Evolutionary conservation across 2,329 filamentous ascomycete species (phyloP), one percentile per base, ranked within the genome.

Genomic region (Paraconiothyrium brasiliense): DNA sequence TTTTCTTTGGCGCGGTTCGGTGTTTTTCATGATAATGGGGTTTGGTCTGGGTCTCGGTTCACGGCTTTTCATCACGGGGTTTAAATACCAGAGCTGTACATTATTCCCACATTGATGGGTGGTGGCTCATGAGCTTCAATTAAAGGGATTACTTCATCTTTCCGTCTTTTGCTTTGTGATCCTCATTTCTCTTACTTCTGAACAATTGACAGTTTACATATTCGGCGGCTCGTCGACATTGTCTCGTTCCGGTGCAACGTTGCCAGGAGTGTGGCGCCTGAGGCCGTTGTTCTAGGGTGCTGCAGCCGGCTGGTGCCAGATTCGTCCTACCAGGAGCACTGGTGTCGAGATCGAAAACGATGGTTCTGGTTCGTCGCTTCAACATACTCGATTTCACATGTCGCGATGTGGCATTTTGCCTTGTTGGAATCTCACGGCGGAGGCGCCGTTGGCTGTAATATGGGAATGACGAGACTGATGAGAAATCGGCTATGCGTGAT

Each of bases 11-110:
- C 77, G 79, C 76, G 79, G 78, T 70, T 80, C 77, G 81, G 83
- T 89, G 84, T 85, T 83, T 85, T 81, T 79, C 84, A 90, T 88
- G 89, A 93, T 90, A 89, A 91, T 91, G 91, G 84, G 85, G 84
- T 86, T 89, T 82, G 84, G 71, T 88, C 86, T 86, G 78, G 81
- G 82, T 82, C 82, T 83, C 82, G 82, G 84, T 84, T 81, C 79
- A 83, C 78, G 80, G 82, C 81, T 84, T 82, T 80, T 79, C 71
- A 75, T 71, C 41, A 56, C 43, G 73, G 76, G 76, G 77, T 81
- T 79, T 80, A 80, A 79, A 79, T 80, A 83, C 81, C 78, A 82
- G 80, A 83, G 84, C 83, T 87, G 85, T 87, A 87, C 82, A 87
- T 86, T 87, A 86, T 83, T 83, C 84, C 84, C 72, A 69, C 69